Base-by-base conservation (phyloP, 2,329 filamentous ascomycete genomes). In the Rhynchosporium agropyri region DNA sequence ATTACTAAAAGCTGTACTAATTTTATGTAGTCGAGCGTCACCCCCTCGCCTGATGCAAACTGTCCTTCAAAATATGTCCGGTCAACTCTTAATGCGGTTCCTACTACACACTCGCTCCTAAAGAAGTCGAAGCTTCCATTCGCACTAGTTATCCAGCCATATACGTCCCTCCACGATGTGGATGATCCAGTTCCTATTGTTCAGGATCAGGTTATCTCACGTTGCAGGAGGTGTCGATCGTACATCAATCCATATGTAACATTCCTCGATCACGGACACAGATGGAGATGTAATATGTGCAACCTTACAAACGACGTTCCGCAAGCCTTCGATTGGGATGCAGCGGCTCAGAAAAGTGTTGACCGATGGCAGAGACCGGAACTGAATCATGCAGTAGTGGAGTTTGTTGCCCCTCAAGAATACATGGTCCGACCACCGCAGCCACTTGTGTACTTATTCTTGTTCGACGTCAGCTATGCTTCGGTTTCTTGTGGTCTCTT, bases 251-350 rank as follows among this genome's bases (percentile, higher is more conserved):
- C 95, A 12, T 99, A 94, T 71, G 95, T 96, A 64, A 92, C 91
- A 53, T 99, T 99, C 79, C 81, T 99, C 65, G 95, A 99, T 72
- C 92, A 98, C 74, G 95, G 95, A 53, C 95, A 99, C 79, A 86
- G 95, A 74, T 99, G 95, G 95, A 89, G 94, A 74, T 99, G 95
- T 81, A 99, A 99, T 79, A 97, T 99, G 93, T 99, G 95, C 78
- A 98, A 97, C 77, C 82, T 99, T 68, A 97, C 93, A 70, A 99
- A 99, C 76, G 95, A 99, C 72, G 94, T 98, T 45, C 95, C 95
- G n/a, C 95, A 99, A 78, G 93, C 93, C 43, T 99, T 99, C 70
- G 95, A 99, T 76, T 99, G 95, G 95, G 95, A 99, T 77, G 89
- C 92, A 40, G 89, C 91, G 50, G 83, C 92, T 60, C 94, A 98